Conservation (phyloP, 2,329 filamentous ascomycete species). For the Diaporthe ilicicola region DNA sequence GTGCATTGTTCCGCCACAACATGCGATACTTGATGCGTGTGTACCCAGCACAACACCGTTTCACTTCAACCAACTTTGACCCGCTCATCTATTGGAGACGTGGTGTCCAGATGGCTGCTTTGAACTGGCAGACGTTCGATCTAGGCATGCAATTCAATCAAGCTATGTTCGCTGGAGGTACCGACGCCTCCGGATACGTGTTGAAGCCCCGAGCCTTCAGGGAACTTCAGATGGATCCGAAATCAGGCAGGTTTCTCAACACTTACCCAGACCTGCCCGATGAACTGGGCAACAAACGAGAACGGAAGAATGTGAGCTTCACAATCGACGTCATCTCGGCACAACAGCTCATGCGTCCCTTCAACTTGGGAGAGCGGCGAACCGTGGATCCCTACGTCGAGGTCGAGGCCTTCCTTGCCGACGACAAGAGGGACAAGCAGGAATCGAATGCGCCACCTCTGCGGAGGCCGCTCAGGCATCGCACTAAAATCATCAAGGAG, state of each 20-base stretch:
- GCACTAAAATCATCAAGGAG: conserved; percentile 81
- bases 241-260: conserved; percentile 14
- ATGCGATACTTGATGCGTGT: conserved; percentile 91
- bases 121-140: conserved; percentile 99
- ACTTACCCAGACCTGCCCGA: conserved; percentile 62
- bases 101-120: conserved; percentile 95
- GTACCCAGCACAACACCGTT: conserved; percentile 83
- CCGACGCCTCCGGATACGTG: conserved; percentile 89
- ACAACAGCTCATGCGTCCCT: conserved; percentile 88
- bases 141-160: conserved; percentile 95
- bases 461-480: conserved; percentile 74
- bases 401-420: conserved; percentile 92
- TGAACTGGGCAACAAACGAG: conserved; percentile 68
- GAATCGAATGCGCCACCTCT: conserved; percentile 60
- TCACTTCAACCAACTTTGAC: conserved; percentile 93
- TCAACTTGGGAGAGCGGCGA: conserved; percentile 61
- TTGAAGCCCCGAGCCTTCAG: conserved; percentile 90
- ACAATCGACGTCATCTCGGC: conserved; percentile 90
- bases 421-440: conserved; percentile 90
- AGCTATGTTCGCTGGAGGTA: conserved; percentile 94
- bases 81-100: conserved; percentile 93
- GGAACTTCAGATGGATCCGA: conserved; percentile 63
- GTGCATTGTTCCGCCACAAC: conserved; percentile 87
- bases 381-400: conserved; percentile 93
- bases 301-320: conserved; percentile 85